Evolutionary conservation across 1,139 yeast species (phyloP).

Genomic region (Hansenula anomala): DNA sequence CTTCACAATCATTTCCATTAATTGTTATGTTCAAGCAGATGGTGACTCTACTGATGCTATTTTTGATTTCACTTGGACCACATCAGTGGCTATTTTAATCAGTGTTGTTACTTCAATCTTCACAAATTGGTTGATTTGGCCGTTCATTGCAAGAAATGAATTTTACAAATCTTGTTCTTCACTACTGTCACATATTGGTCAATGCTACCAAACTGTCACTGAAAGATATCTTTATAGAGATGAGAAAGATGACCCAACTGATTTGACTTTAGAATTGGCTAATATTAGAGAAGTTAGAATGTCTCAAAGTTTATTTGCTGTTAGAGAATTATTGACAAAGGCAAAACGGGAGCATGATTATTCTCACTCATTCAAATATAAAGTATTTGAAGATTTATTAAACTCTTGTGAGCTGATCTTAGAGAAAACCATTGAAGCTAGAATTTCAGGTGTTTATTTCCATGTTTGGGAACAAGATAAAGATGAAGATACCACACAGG

Average conservation of each 20-base stretch:
- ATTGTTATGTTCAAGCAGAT: constrained; percentile 21
- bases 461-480: constrained; percentile 39
- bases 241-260: constrained; percentile 40
- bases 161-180: constrained; percentile 35
- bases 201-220: constrained; percentile 41
- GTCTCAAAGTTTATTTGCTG: constrained; percentile 36
- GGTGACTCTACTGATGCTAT: constrained; percentile 19
- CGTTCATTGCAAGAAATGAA: constrained; percentile 40
- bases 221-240: constrained; percentile 46
- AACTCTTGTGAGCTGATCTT: constrained; percentile 34
- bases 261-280: constrained; percentile 35
- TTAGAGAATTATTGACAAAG: constrained; percentile 31
- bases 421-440: constrained; percentile 41
- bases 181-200: constrained; percentile 36
- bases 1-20: constrained; percentile 35
- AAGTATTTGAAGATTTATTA: constrained; percentile 27
- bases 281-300: constrained; percentile 44
- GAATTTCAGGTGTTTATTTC: constrained; percentile 42
- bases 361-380: constrained; percentile 24
- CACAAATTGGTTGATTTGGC: constrained; percentile 44
- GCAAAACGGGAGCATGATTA: constrained; percentile 34
- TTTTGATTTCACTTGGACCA: constrained; percentile 36
- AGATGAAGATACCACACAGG: constrained; percentile 30
- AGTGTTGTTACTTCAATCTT: constrained; percentile 34
- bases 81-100: constrained; percentile 33